Evolutionary conservation across 148 eudicot genomes (phyloP).

Genomic region (Spergularia marina): DNA sequence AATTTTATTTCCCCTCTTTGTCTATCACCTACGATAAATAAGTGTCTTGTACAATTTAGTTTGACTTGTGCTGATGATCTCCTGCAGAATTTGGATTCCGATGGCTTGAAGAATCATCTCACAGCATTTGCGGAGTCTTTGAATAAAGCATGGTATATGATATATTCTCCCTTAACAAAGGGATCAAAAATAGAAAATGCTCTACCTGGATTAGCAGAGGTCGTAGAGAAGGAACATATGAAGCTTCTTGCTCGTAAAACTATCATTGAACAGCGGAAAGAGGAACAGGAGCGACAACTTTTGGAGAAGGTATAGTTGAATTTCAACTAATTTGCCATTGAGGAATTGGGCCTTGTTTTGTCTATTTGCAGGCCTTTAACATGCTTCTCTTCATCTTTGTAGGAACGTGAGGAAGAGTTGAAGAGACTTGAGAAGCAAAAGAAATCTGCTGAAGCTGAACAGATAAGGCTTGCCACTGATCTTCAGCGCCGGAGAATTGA

Average conservation of each 20-base stretch:
- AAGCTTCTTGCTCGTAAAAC: constrained; percentile 90
- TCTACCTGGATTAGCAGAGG: constrained; percentile 70
- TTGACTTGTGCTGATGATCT: constrained; percentile 14
- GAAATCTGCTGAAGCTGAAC: constrained; percentile 76
- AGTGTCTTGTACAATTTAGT: neutral
- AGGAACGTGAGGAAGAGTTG: constrained; percentile 92
- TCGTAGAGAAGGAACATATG: constrained; percentile 83
- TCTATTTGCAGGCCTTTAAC: neutral
- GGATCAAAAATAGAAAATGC: constrained; percentile 56
- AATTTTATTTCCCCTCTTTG: no score
- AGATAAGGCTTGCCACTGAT: constrained; percentile 74
- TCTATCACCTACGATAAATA: no score
- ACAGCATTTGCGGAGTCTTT: constrained; percentile 64
- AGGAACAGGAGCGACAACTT: constrained; percentile 89
- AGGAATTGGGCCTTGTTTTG: neutral
- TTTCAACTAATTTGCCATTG: neutral
- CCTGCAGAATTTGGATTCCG: constrained; percentile 72
- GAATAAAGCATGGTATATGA: constrained; percentile 68
- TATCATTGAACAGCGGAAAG: constrained; percentile 90
- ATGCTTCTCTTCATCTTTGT: neutral
- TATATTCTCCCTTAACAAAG: constrained; percentile 52
- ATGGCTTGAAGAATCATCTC: constrained; percentile 61
- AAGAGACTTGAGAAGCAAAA: constrained; percentile 68
- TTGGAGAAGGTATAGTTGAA: constrained; percentile 58
- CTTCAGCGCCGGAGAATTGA: constrained; percentile 69